phyloP scores from a whole-genome alignment of 371 early-diverging fungal genomes.

The Dinochytrium kinnereticum region DNA sequence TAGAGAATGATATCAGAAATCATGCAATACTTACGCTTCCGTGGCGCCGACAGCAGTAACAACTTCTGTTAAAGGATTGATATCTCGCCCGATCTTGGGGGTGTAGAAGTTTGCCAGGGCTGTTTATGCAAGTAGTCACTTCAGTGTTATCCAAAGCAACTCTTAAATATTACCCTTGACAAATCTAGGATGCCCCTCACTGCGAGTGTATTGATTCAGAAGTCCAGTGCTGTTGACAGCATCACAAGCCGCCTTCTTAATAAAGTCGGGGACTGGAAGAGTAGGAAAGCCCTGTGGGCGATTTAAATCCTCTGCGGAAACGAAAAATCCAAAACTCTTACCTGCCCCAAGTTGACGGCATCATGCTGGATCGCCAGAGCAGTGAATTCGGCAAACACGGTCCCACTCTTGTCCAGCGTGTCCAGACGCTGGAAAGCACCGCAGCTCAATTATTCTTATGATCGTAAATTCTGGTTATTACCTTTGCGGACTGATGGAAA shows the following conservation, averaged over 20 bases:
- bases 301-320: neutral
- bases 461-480: too few species aligned
- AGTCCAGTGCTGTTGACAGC: constrained; percentile 60
- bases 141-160: neutral
- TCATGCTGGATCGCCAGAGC: constrained; percentile 80
- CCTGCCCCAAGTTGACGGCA: constrained; percentile 95
- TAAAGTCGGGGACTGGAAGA: constrained; percentile 70
- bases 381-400: constrained; percentile 93
- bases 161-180: constrained; percentile 54
- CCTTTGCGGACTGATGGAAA: too few species aligned
- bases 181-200: constrained; percentile 80
- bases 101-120: constrained; percentile 81
- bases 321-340: constrained; percentile 58
- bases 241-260: constrained; percentile 78
- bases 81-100: constrained; percentile 65
- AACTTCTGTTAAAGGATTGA: constrained; percentile 84
- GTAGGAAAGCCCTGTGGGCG: constrained; percentile 75
- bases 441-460: too few species aligned
- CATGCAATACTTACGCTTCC: constrained; percentile 61
- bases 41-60: constrained; percentile 93
- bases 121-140: neutral
- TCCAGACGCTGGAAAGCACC: constrained; percentile 31
- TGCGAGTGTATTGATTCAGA: constrained; percentile 81
- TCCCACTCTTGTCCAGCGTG: constrained; percentile 45
- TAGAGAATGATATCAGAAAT: constrained; percentile 20